Base-by-base conservation (phyloP, 345 rosid species). In the Eucalyptus dawsonii region DNA sequence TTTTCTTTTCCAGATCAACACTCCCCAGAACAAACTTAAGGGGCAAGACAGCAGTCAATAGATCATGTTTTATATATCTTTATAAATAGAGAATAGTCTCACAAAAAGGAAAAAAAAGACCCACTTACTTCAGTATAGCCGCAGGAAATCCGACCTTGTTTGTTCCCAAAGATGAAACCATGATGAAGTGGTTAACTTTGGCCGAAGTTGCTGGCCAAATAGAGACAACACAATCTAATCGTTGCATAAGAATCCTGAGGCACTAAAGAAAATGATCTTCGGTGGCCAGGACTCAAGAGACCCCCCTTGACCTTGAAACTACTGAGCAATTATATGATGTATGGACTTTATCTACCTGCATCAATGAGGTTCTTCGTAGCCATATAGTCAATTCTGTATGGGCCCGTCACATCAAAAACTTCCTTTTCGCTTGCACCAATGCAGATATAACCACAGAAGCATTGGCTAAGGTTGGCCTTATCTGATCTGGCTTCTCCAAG, bases 351-450 rank as follows among this genome's bases (percentile, higher is more conserved):
- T 88, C 91, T 94, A 97, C 99, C 98, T 90, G 98, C 98, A 93
- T 96, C 95, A 44, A 97, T 80, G 88, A 97, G 98, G 95, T 97
- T 97, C 92, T 94, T 94, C 25, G 99, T 94, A 42, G 99, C 98
- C 47, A 69, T 92, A 89, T 93, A 97, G 89, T 97, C 99, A 50
- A 97, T 96, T 80, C 98, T 94, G 90, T 92, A 97, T 91, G 99
- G 99, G 21, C 98, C 98, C 6, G 98, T 95, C 67, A 95, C 90
- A 88, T 97, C 99, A 14, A 95, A 95, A 87, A 97, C 91, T 91
- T 97, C 98, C 93, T 97, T 97, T 94, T 97, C 99, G 86, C 99
- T 92, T 86, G 98, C 99, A 81, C 99, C 99, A 40, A 98, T 98
- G 94, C 99, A 95, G 89, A 97, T 90, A 97, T 89, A 89, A 98